Conservation (phyloP, 116 monocot species). For the Dioscorea cayenensis region DNA sequence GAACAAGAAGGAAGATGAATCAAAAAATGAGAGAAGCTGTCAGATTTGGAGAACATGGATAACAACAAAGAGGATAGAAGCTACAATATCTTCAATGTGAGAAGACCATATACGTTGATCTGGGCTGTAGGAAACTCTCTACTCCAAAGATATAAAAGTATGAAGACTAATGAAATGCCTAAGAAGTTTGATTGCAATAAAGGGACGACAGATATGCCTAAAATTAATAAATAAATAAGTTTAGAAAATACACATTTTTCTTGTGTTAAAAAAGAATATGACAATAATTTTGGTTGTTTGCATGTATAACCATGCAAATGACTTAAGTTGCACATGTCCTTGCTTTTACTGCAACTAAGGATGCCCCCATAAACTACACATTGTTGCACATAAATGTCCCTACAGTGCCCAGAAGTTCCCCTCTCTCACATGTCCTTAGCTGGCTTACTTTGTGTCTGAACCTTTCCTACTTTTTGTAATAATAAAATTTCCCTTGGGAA, state of each 20-base stretch:
- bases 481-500: too few relatives aligned
- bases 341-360: too few relatives aligned
- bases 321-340: too few relatives aligned
- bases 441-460: too few relatives aligned
- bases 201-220: too few relatives aligned
- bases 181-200: conserved; percentile 9
- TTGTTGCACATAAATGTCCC: too few relatives aligned
- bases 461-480: too few relatives aligned
- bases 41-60: neutral
- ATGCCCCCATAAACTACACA: too few relatives aligned
- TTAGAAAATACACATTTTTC: neutral
- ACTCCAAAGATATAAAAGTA: conserved; percentile 99
- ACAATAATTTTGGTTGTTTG: neutral
- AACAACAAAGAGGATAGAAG: neutral
- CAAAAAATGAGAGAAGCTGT: neutral
- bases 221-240: conserved; percentile 1
- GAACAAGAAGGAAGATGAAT: neutral
- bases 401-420: too few relatives aligned
- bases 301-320: too few relatives aligned
- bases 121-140: conserved; percentile 78
- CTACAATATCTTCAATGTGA: conserved; percentile 58
- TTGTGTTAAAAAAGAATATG: neutral
- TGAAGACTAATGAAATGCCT: too few relatives aligned
- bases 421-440: too few relatives aligned
- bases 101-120: conserved; percentile 86